Base-by-base conservation (phyloP, 495 filamentous ascomycete genomes). In the Eremomyces bilateralis region DNA sequence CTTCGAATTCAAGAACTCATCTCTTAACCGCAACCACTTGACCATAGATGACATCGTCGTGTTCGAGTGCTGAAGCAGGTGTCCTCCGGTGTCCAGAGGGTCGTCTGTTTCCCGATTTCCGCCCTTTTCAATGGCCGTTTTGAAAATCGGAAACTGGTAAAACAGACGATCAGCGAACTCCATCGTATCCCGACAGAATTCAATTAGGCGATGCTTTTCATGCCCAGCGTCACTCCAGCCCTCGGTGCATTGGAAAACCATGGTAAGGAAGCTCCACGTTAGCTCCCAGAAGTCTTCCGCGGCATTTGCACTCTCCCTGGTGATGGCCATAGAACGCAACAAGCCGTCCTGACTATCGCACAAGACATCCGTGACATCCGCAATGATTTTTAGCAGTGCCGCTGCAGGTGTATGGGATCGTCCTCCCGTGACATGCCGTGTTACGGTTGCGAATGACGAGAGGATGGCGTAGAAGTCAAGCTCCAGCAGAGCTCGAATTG, bases 131-230 rank as follows among this genome's bases (percentile, higher is more conserved):
- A 84, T 54, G 28, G 76, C 76, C 35, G 69, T 71, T 0, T 76
- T 64, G 46, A 92, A 65, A 25, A 91, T 64, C 34, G 65, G 70
- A 56, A 82, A 84, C 42, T 90, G 71, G 34, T 76, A 71, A 44
- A 95, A 79, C 2, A 92, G 61, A 15, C 66, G 64, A 46, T 93
- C 77, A 2, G 83, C 83, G 44, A 92, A 78, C 42, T 94, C 77
- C 62, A 95, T 95, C 19, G 76, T 74, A 45, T 94, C 80, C 41
- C 88, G 70, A 46, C 80, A 88, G 43, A 95, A 94, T 33, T 95
- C 77, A 47, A 76, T 69, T 79, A 97, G 77, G 17, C 63, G 57
- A 12, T 62, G 54, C 52, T 79, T 80, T 19, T 84, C 73, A 37
- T 69, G 62, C 6, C 67, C 64, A 16, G 66, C 54, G 34, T 72